Percentiles rank a stretch among this genome's conserved stretches.
These are phyloP conservation scores for Aspergillus cavernicola DNA, from an alignment of 495 filamentous ascomycete species.

Conservation along the genomic window DNA sequence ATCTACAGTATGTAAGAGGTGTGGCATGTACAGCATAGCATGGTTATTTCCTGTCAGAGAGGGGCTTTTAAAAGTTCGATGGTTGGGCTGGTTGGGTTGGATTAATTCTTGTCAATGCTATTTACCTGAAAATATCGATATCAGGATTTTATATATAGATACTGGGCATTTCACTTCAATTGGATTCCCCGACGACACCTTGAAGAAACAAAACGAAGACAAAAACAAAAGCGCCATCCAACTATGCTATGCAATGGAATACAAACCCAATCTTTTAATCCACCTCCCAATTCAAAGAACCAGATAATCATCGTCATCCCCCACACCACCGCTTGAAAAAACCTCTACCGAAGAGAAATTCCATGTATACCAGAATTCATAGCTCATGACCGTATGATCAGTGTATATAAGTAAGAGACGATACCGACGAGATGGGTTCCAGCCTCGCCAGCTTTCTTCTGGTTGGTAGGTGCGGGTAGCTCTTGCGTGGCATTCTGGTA, in stretches of 20 bases:
- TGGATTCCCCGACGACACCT: too few relatives aligned
- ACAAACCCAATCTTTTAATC: too few relatives aligned
- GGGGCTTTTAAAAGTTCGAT: not conserved
- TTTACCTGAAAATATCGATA: too few relatives aligned
- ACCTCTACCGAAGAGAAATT: constrained; percentile 3
- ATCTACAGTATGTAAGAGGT: not conserved
- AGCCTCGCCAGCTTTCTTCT: constrained; percentile 39
- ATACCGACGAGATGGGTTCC: constrained; percentile 49
- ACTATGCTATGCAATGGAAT: too few relatives aligned
- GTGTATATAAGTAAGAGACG: constrained; percentile 71
- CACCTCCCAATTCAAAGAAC: constrained; percentile 2
- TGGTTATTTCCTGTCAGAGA: too few relatives aligned
- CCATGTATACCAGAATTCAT: constrained; percentile 63
- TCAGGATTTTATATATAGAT: too few relatives aligned
- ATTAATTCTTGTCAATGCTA: too few relatives aligned
- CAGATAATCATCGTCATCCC: not conserved
- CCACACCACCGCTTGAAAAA: not conserved
- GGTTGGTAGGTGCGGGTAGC: constrained; percentile 37
- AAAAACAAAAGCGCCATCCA: too few relatives aligned
- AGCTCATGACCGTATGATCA: constrained; percentile 75
- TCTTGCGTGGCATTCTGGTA: constrained; percentile 39
- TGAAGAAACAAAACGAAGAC: too few relatives aligned
- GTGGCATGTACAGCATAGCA: not conserved
- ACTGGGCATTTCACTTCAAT: too few relatives aligned
- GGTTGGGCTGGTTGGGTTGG: too few relatives aligned